Evolutionary conservation across 768 basidiomycete species (phyloP).

Genomic region (Floccularia luteovirens): DNA sequence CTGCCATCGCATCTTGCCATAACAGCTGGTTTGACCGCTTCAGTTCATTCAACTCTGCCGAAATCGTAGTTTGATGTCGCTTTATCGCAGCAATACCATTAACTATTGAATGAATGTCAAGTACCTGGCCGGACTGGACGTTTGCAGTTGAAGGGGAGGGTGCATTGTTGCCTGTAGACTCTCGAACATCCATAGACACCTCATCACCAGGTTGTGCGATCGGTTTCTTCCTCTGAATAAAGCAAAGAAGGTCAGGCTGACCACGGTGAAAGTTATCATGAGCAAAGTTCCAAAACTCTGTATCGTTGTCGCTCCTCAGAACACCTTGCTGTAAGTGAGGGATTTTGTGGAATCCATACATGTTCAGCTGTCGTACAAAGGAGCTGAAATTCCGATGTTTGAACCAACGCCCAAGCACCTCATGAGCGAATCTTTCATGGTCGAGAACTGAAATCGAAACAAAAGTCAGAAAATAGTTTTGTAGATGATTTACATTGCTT

Average conservation of each 20-base stretch:
- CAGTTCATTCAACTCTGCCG: slow-evolving; percentile 55
- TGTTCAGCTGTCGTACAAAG: slow-evolving; percentile 91
- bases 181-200: slow-evolving; percentile 22
- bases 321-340: slow-evolving; percentile 95
- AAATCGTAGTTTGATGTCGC: slow-evolving; percentile 89
- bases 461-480: not conserved
- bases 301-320: slow-evolving; percentile 72
- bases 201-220: slow-evolving; percentile 29
- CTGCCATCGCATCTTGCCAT: not conserved
- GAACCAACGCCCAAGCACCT: slow-evolving; percentile 91
- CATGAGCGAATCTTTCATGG: slow-evolving; percentile 83
- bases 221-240: slow-evolving; percentile 86
- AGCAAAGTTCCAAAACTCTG: slow-evolving; percentile 87
- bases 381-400: slow-evolving; percentile 95
- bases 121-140: slow-evolving; percentile 39
- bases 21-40: not conserved
- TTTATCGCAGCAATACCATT: slow-evolving; percentile 83
- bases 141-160: slow-evolving; percentile 9
- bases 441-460: slow-evolving; percentile 59
- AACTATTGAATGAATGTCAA: slow-evolving; percentile 76
- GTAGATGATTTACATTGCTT: slow-evolving; percentile 1
- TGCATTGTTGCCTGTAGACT: slow-evolving; percentile 11
- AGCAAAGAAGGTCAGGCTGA: slow-evolving; percentile 80
- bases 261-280: slow-evolving; percentile 85
- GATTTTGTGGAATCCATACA: slow-evolving; percentile 95